These are phyloP conservation scores for Haberlea rhodopensis DNA, from an alignment of 257 asterid species.

Conservation along the genomic window DNA sequence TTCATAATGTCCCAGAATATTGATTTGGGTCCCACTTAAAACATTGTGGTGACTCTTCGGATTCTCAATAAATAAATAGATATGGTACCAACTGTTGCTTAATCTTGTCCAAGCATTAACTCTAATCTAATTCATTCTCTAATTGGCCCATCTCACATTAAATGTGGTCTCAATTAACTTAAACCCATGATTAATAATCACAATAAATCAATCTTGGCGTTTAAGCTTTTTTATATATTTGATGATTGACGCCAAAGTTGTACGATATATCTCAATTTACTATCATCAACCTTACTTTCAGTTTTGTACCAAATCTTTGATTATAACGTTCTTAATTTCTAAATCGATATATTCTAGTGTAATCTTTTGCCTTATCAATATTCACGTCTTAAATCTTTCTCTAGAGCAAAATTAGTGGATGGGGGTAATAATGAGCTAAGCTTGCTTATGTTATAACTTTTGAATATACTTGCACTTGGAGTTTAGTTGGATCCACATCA, in stretches of 20 bases:
- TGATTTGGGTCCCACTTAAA: conserved; percentile 37
- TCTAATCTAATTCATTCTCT: background rate
- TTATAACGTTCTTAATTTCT: background rate
- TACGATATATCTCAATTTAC: too few species aligned
- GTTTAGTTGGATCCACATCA: background rate
- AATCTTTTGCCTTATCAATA: too few species aligned
- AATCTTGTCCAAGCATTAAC: background rate
- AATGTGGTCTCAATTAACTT: background rate
- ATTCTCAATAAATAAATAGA: background rate
- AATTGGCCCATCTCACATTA: background rate
- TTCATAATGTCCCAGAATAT: conserved; percentile 29
- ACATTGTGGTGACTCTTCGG: conserved; percentile 28
- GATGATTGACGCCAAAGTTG: too few species aligned
- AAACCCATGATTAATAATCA: background rate
- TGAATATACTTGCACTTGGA: background rate
- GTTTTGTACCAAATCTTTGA: too few species aligned
- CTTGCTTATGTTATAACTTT: background rate
- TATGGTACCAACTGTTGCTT: conserved; percentile 4
- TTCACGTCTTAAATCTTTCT: too few species aligned
- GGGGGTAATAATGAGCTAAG: background rate
- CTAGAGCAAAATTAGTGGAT: background rate
- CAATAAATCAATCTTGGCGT: too few species aligned
- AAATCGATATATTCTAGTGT: too few species aligned
- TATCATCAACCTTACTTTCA: background rate
- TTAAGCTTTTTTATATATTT: too few species aligned